These are phyloP conservation scores for Triadica sebifera DNA, from an alignment of 345 rosid species.

Conservation along the genomic window DNA sequence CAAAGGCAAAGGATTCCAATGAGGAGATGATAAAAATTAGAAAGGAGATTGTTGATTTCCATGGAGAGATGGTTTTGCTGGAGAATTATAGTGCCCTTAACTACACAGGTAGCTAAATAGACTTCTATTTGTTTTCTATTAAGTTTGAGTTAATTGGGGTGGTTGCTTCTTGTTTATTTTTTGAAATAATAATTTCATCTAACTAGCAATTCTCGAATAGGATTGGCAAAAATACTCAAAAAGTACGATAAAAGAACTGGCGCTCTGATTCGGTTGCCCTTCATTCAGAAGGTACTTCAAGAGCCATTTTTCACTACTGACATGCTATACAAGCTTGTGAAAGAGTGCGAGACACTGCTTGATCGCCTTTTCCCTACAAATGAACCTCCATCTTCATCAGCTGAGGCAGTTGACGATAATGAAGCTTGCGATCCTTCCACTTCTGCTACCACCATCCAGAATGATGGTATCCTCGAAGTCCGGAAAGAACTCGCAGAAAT, in stretches of 20 bases:
- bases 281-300: conserved; percentile 82
- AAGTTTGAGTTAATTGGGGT: neutral
- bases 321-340: conserved; percentile 73
- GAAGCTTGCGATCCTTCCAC: conserved; percentile 39
- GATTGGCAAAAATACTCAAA: conserved; percentile 88
- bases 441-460: conserved; percentile 28
- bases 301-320: conserved; percentile 96
- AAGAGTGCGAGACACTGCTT: conserved; percentile 79
- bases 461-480: conserved; percentile 26
- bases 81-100: conserved; percentile 96
- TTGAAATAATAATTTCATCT: neutral
- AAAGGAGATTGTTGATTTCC: conserved; percentile 86
- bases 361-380: conserved; percentile 56
- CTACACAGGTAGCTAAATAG: conserved; percentile 60
- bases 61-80: conserved; percentile 93
- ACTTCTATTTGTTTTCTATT: neutral
- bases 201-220: conserved; percentile 29
- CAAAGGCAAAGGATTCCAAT: conserved; percentile 48
- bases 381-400: conserved; percentile 26
- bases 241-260: conserved; percentile 96
- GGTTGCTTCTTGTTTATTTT: too few species aligned
- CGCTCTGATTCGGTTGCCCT: conserved; percentile 82
- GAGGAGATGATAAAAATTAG: conserved; percentile 61
- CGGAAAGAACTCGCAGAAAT: conserved; percentile 65
- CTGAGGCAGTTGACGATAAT: conserved; percentile 28